A percentile compares a stretch with the other conserved stretches of the same genome.
phyloP scores from a whole-genome alignment of 768 basidiomycete species.

The Tulasnella sp. region DNA sequence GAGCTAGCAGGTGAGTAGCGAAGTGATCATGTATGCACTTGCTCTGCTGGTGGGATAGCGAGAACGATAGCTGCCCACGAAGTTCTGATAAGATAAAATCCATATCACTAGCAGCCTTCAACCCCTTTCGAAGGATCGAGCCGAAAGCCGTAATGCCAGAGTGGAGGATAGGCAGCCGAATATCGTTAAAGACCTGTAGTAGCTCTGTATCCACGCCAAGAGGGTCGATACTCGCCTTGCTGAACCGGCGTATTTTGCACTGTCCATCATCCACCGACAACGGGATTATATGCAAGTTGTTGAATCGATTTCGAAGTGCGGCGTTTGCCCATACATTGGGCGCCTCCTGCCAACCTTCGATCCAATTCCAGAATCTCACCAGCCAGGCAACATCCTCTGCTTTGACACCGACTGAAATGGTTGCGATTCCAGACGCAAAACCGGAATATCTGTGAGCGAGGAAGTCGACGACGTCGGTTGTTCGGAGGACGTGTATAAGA shows the following conservation, averaged over 20 bases:
- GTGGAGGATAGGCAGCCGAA: neutral
- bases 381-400: constrained; percentile 28
- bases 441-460: neutral
- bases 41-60: too few relatives aligned
- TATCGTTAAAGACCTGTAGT: neutral
- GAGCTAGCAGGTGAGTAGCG: too few relatives aligned
- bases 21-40: neutral
- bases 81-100: neutral
- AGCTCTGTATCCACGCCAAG: neutral
- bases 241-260: neutral
- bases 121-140: neutral
- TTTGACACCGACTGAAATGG: constrained; percentile 15
- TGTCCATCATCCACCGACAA: neutral
- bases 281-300: neutral
- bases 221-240: neutral
- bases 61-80: neutral
- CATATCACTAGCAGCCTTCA: neutral
- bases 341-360: constrained; percentile 23
- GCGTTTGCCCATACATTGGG: neutral
- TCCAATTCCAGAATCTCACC: constrained; percentile 37
- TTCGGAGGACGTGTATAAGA: neutral
- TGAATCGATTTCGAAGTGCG: neutral
- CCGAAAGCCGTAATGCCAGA: neutral
- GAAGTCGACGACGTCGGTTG: neutral
- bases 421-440: neutral